Base-by-base conservation (phyloP, 768 basidiomycete species). In the Trametes meyenii region DNA sequence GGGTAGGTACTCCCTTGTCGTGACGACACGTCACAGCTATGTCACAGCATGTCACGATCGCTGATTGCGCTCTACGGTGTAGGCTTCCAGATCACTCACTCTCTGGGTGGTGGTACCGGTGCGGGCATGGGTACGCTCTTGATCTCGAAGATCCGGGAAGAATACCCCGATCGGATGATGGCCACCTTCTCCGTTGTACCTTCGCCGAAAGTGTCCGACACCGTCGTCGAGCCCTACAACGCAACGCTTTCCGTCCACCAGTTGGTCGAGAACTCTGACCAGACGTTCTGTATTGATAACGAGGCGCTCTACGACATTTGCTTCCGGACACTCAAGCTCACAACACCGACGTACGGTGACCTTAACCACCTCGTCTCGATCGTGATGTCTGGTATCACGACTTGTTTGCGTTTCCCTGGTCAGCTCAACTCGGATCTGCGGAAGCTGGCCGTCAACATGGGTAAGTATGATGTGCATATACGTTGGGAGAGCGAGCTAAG, bases 151-250 rank as follows among this genome's bases (percentile, higher is more conserved):
- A 97, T 99, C 75, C 87, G 96, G 66, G 96, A 98, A 76, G 96
- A 99, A 75, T 99, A 93, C 78, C 97, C 96, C 67, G 97, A 99
- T 77, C 84, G 97, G 58, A 99, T 99, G 96, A 98, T 98, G 96
- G 94, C 93, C 76, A 98, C 97, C 63, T 99, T 96, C 83, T 98
- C 97, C 58, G 96, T 99, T 70, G 93, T 98, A 16, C 96, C 96
- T 33, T 90, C 88, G 77, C 95, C 96, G 58, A 96, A 96, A 76
- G 96, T 98, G 55, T 98, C 96, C 13, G 97, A 98, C 75, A 98
- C 97, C 59, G 97, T 99, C 69, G 96, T 98, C 66, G 96, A 98
- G 90, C 96, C 97, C 2, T 99, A 98, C 85, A 98, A 98, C 76
- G 97, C 96, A 36, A 97, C 95, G 4, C 90, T 98, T 55, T 97